Evolutionary conservation across 352 stramenopile species (phyloP), one percentile per base, ranked within the genome.

Genomic region (Pythium phragmitis): DNA sequence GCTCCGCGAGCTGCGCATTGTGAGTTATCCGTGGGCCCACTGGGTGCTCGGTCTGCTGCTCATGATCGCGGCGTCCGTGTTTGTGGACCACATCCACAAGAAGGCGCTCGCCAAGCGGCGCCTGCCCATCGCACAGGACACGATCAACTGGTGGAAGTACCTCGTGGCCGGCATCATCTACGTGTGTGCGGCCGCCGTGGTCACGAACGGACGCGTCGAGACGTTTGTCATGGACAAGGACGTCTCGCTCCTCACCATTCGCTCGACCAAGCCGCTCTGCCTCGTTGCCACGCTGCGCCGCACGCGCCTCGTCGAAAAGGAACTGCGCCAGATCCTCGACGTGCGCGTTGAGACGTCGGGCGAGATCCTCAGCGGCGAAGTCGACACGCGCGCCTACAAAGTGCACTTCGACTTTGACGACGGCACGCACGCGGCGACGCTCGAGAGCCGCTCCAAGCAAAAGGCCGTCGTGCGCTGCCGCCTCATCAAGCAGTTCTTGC

Each of bases 391-490:
- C 8, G 75, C 62, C 51, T 91, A 88, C 67, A 86, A 89, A 55
- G 71, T 91, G 17, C 74, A 88, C 57, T 89, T 91, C 57, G 81
- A 91, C 45, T 91, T 91, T 61, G 69, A 85, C 55, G 78, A 91
- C 48, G 79, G 76, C 17, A 67, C 67, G 5, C 73, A 88, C 54
- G 70, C 79, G 4, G 75, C 74, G 43, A 76, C 73, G 11, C 69
- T 91, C 33, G 81, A 91, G 47, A 70, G 68, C 16, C 77, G 81
- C 17, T 88, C 69, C 69, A 88, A 88, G 76, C 70, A 74, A 45
- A 82, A 84, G 63, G 79, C 77, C 1, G 60, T 85, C 39, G 60
- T 73, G 49, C 74, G 79, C 17, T 91, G 79, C 65, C 70, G 70
- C 2, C 62, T 74, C 6, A 87, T 91, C 57, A 86, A 88, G 58